Evolutionary conservation across 2,329 filamentous ascomycete genomes (phyloP).

Genomic region (Colletotrichum melonis): DNA sequence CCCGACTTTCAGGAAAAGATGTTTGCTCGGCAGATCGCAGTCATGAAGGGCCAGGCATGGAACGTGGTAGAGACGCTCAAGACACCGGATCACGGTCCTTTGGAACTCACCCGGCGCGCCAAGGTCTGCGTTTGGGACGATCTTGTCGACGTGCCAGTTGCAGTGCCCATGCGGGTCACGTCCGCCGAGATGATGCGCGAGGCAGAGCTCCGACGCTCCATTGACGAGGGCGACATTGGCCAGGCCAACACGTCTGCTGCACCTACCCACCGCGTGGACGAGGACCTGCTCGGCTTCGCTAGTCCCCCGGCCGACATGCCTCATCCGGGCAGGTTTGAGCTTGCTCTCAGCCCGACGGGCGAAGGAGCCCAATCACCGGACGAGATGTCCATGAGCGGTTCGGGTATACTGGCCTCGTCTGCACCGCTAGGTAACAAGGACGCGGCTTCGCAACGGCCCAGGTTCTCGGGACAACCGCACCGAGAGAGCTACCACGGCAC

Average conservation of each 20-base stretch:
- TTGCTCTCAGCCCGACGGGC: conserved; percentile 61
- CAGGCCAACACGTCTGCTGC: conserved; percentile 46
- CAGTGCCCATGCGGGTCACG: conserved; percentile 86
- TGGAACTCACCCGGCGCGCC: conserved; percentile 90
- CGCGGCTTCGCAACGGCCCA: conserved; percentile 17
- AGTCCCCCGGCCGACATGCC: conserved; percentile 74
- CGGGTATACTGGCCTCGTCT: conserved; percentile 22
- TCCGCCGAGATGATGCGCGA: conserved; percentile 83
- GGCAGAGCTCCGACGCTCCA: conserved; percentile 48
- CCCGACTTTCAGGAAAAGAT: conserved; percentile 98
- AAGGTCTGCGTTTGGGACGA: conserved; percentile 99
- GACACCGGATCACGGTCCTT: conserved; percentile 87
- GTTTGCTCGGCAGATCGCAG: conserved; percentile 98
- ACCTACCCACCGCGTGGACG: conserved; percentile 48
- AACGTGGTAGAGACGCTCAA: conserved; percentile 99
- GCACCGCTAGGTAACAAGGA: conserved; percentile 27
- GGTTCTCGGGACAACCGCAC: conserved; percentile 26
- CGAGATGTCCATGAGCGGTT: conserved; percentile 39
- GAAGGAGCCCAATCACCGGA: conserved; percentile 54
- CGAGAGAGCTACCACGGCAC: conserved; percentile 50
- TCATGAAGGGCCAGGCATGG: conserved; percentile 99
- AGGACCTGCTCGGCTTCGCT: conserved; percentile 78
- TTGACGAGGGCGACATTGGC: conserved; percentile 92
- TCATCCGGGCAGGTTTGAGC: conserved; percentile 80
- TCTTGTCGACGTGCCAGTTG: conserved; percentile 93